Conservation (phyloP, 768 basidiomycete species). For the Russula griseocarnosa region DNA sequence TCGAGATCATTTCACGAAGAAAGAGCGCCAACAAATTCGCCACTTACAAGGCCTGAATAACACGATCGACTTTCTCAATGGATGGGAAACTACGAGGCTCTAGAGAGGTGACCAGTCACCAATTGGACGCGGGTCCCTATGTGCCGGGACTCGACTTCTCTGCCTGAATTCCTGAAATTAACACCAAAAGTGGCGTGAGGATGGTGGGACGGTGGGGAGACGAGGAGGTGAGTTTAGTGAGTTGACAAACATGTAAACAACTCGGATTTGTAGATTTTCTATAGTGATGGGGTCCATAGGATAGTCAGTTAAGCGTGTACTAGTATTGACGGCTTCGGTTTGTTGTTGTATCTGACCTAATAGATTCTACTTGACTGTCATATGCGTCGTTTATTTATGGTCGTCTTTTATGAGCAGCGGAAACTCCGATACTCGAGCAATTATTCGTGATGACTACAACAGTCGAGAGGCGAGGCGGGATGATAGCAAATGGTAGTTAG, state of each 20-base stretch:
- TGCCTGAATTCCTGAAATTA: neutral
- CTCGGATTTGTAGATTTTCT: neutral
- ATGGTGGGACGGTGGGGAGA: too few relatives aligned
- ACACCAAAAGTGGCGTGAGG: neutral
- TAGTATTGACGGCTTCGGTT: neutral
- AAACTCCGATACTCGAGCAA: neutral
- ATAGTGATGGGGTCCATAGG: neutral
- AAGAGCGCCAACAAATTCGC: neutral
- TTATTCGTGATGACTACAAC: neutral
- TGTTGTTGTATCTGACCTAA: neutral
- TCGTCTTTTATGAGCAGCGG: neutral
- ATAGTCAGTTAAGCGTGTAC: neutral
- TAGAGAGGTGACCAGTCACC: neutral
- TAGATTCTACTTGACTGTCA: too few relatives aligned
- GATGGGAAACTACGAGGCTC: neutral
- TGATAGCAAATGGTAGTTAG: too few relatives aligned
- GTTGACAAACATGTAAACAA: neutral
- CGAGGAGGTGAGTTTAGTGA: neutral
- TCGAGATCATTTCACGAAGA: neutral
- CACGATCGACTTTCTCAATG: constrained; percentile 4
- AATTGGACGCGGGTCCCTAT: neutral
- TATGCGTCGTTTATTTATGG: neutral
- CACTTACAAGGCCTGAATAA: neutral
- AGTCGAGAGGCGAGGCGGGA: neutral
- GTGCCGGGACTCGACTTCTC: neutral